Conservation (phyloP, 441 rosid genomes). For the Flueggea neowawraea region DNA sequence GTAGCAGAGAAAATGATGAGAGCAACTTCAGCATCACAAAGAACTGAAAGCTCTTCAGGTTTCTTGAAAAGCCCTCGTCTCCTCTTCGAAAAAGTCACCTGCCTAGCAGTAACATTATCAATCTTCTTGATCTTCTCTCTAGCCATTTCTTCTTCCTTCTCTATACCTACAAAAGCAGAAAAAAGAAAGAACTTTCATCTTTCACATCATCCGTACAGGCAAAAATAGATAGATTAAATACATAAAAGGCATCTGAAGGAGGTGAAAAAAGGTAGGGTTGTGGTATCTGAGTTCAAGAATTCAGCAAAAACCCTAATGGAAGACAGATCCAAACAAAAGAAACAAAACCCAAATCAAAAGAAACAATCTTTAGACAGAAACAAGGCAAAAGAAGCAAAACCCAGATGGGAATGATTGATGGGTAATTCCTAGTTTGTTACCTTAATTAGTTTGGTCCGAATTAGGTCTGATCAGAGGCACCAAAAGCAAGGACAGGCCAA, state of each 20-base stretch:
- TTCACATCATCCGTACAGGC: background rate
- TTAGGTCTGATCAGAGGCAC: slow-evolving; percentile 18
- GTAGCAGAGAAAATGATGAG: slow-evolving; percentile 67
- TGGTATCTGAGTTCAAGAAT: background rate
- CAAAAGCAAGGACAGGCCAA: slow-evolving; percentile 1
- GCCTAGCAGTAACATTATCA: slow-evolving; percentile 74
- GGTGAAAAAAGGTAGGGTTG: slow-evolving; percentile 1
- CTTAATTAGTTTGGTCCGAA: slow-evolving; percentile 1
- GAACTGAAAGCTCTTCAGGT: slow-evolving; percentile 69
- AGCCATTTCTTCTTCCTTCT: slow-evolving; percentile 40
- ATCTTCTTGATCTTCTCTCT: slow-evolving; percentile 92
- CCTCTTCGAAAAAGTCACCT: slow-evolving; percentile 87
- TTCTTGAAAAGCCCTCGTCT: slow-evolving; percentile 84
- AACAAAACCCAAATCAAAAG: slow-evolving; percentile 24
- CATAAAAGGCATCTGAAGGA: slow-evolving; percentile 1
- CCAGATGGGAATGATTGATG: background rate
- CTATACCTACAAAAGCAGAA: background rate
- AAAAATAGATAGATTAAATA: background rate
- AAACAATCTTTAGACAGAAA: slow-evolving; percentile 21
- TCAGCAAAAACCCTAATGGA: slow-evolving; percentile 27
- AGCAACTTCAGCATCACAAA: slow-evolving; percentile 74
- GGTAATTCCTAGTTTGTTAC: slow-evolving; percentile 6
- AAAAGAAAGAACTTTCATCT: background rate
- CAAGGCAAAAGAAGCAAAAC: background rate
- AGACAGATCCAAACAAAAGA: background rate